Percentiles rank a stretch among this genome's conserved stretches.
These are phyloP conservation scores for Cystofilobasidium capitatum DNA, from an alignment of 768 basidiomycete species.

Conservation along the genomic window DNA sequence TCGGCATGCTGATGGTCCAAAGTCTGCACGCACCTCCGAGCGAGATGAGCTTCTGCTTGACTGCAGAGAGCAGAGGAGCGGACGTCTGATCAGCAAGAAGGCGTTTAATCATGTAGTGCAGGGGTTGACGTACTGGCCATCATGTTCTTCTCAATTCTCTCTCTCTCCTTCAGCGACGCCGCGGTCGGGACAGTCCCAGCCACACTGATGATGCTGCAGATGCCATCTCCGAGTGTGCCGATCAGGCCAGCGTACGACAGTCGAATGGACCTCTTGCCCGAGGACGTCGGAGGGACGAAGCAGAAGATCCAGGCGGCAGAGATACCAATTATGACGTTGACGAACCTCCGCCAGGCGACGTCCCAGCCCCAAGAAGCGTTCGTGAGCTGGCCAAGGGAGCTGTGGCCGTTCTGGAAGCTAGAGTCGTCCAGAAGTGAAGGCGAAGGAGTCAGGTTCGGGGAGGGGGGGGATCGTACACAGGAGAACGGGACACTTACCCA, in stretches of 20 bases:
- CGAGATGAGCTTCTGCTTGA: background rate
- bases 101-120: constrained; percentile 69
- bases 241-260: constrained; percentile 58
- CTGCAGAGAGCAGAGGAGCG: constrained; percentile 28
- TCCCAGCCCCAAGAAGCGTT: constrained; percentile 45
- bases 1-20: background rate
- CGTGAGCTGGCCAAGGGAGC: background rate
- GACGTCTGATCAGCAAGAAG: constrained; percentile 66
- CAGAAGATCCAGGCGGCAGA: constrained; percentile 56
- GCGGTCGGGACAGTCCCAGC: constrained; percentile 48
- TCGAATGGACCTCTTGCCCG: constrained; percentile 44
- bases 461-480: background rate
- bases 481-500: constrained; percentile 45
- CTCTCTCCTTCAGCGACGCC: constrained; percentile 42
- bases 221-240: constrained; percentile 57
- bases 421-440: too few relatives aligned
- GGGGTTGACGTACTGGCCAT: constrained; percentile 56
- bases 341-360: constrained; percentile 54
- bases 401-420: background rate
- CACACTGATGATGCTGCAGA: constrained; percentile 66
- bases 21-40: background rate
- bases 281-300: constrained; percentile 18
- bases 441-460: background rate
- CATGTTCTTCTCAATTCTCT: constrained; percentile 54
- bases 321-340: constrained; percentile 62